Conservation (phyloP, 768 basidiomycete genomes). For the Trametes maxima region DNA sequence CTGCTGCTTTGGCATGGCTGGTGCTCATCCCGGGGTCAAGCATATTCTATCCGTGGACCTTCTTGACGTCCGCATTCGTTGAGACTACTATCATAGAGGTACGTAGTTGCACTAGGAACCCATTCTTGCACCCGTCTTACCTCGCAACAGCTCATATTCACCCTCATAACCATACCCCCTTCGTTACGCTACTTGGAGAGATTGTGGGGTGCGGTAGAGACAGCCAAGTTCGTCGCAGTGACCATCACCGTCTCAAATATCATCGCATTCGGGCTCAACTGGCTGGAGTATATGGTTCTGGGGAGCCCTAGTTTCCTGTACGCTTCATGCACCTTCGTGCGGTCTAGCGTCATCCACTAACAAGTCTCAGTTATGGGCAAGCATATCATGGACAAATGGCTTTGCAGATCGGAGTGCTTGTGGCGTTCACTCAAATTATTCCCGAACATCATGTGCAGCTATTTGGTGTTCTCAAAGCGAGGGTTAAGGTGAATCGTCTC, state of each 20-base stretch:
- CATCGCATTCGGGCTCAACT: constrained; percentile 86
- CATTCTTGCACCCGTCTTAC: constrained; percentile 14
- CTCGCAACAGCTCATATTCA: constrained; percentile 64
- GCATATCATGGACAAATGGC: constrained; percentile 93
- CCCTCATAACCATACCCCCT: constrained; percentile 77
- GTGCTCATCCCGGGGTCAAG: constrained; percentile 81
- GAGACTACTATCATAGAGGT: constrained; percentile 88
- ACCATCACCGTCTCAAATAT: constrained; percentile 82
- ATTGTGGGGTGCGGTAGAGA: constrained; percentile 89
- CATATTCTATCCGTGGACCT: constrained; percentile 89
- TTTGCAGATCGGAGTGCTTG: constrained; percentile 84
- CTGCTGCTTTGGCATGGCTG: constrained; percentile 61
- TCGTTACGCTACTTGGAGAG: constrained; percentile 90
- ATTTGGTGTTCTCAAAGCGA: constrained; percentile 77
- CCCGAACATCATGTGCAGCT: constrained; percentile 98
- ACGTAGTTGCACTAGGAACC: constrained; percentile 32
- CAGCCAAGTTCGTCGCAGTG: constrained; percentile 80
- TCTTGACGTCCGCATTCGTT: constrained; percentile 86
- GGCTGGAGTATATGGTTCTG: constrained; percentile 80
- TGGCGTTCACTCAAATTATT: constrained; percentile 97
- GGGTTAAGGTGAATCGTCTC: constrained; percentile 73
- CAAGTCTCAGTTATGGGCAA: constrained; percentile 75
- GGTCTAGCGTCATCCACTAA: constrained; percentile 3
- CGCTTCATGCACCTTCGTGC: constrained; percentile 33
- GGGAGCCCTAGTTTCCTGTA: constrained; percentile 79